Conservation (phyloP, 1,139 yeast genomes). For the Meyerozyma elateridarum region DNA sequence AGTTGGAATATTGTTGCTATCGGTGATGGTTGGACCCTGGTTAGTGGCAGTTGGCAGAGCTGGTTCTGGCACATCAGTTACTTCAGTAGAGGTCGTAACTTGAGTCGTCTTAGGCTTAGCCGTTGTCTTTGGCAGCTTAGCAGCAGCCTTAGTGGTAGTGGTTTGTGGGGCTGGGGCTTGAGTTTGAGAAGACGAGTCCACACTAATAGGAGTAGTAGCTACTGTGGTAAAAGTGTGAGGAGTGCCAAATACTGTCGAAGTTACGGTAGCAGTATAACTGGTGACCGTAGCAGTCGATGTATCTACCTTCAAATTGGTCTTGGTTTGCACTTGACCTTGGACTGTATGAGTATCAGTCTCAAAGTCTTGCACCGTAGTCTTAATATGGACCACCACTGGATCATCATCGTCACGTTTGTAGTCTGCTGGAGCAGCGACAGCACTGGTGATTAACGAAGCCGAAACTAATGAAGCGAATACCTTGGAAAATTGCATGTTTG, state of each 20-base stretch:
- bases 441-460: slow-evolving; percentile 19
- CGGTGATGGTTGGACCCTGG: slow-evolving; percentile 31
- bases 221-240: slow-evolving; percentile 38
- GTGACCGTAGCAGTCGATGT: slow-evolving; percentile 38
- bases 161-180: slow-evolving; percentile 7
- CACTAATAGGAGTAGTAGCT: slow-evolving; percentile 30
- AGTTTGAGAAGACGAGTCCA: slow-evolving; percentile 5
- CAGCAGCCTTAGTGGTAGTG: slow-evolving; percentile 10
- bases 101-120: slow-evolving; percentile 6
- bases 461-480: slow-evolving; percentile 21
- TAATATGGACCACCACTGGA: slow-evolving; percentile 31
- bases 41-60: slow-evolving; percentile 9
- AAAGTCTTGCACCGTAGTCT: slow-evolving; percentile 32
- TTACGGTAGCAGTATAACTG: slow-evolving; percentile 43
- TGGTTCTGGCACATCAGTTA: slow-evolving; percentile 8
- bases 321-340: slow-evolving; percentile 26
- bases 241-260: slow-evolving; percentile 38
- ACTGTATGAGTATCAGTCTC: slow-evolving; percentile 33
- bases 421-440: slow-evolving; percentile 26
- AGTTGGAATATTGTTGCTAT: slow-evolving; percentile 25
- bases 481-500: slow-evolving; percentile 30
- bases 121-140: slow-evolving; percentile 10
- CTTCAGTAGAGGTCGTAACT: slow-evolving; percentile 10
- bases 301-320: slow-evolving; percentile 25
- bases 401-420: slow-evolving; percentile 21